Percentiles rank a stretch among this genome's conserved stretches.
phyloP scores from a whole-genome alignment of 2,329 filamentous ascomycete species.

The Fusarium robinianum region DNA sequence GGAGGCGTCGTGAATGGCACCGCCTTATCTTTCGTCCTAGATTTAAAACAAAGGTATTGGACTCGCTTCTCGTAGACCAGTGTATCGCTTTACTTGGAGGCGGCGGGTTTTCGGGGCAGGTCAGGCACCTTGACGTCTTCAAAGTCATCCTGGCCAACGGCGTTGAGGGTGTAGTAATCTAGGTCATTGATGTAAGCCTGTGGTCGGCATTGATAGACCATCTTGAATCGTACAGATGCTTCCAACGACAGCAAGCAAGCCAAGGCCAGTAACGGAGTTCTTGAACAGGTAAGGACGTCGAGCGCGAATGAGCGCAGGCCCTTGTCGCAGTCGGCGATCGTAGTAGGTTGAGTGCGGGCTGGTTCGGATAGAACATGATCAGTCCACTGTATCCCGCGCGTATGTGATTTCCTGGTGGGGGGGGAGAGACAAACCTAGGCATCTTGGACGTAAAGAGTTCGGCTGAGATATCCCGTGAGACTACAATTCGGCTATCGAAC shows the following conservation, averaged over 20 bases:
- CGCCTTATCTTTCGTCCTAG: too few species aligned
- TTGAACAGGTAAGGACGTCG: slow-evolving; percentile 89
- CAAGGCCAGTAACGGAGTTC: slow-evolving; percentile 82
- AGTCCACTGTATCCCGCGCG: slow-evolving; percentile 18
- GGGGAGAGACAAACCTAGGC: slow-evolving; percentile 28
- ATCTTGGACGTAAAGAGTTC: slow-evolving; percentile 13
- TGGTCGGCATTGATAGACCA: background rate
- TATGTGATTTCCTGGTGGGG: background rate
- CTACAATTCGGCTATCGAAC: background rate
- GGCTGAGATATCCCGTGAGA: background rate
- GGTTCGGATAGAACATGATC: slow-evolving; percentile 35
- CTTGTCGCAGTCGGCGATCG: slow-evolving; percentile 82
- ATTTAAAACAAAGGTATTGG: too few species aligned
- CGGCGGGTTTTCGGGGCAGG: slow-evolving; percentile 58
- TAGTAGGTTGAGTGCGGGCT: slow-evolving; percentile 77
- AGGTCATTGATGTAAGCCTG: slow-evolving; percentile 20
- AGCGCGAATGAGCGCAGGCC: slow-evolving; percentile 86
- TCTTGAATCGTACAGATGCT: slow-evolving; percentile 77
- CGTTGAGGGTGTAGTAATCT: slow-evolving; percentile 71
- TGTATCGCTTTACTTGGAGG: slow-evolving; percentile 42
- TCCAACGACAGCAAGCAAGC: slow-evolving; percentile 74
- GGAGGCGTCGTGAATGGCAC: slow-evolving; percentile 25
- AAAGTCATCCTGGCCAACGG: slow-evolving; percentile 95
- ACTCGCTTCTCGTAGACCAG: too few species aligned
- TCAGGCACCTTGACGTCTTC: slow-evolving; percentile 92